A percentile compares a stretch with the other conserved stretches of the same genome.
Conservation (phyloP, 2,329 filamentous ascomycete species). For the Blastomyces silverae region DNA sequence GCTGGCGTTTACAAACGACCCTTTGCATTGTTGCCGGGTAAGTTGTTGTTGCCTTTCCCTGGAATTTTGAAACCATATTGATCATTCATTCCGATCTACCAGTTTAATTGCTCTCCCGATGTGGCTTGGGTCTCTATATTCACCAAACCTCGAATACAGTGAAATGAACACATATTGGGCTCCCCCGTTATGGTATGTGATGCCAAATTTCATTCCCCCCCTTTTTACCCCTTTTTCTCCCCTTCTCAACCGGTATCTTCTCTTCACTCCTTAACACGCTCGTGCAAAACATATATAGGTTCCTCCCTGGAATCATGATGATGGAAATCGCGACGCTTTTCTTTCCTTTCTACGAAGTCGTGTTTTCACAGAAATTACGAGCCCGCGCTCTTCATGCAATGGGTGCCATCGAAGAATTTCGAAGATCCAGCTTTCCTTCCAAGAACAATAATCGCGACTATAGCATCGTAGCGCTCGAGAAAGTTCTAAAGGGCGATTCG, state of each 20-base stretch:
- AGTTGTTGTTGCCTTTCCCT: constrained; percentile 26
- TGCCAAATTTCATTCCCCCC: background rate
- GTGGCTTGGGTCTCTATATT: constrained; percentile 44
- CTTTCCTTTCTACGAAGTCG: constrained; percentile 45
- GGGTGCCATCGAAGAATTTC: constrained; percentile 8
- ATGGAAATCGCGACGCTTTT: constrained; percentile 56
- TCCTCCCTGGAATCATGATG: constrained; percentile 51
- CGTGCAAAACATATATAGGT: constrained; percentile 20
- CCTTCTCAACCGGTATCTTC: background rate
- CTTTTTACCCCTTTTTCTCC: background rate
- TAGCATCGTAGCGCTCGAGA: constrained; percentile 53
- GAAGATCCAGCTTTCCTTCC: constrained; percentile 18
- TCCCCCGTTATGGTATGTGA: constrained; percentile 13
- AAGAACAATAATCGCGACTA: constrained; percentile 37
- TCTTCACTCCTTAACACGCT: constrained; percentile 4
- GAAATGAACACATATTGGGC: constrained; percentile 16
- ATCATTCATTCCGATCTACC: background rate
- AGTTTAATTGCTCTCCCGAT: constrained; percentile 54
- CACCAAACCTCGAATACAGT: constrained; percentile 8
- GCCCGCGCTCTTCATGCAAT: constrained; percentile 7
- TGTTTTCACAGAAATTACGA: background rate
- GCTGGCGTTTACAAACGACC: constrained; percentile 56
- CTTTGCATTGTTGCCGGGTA: constrained; percentile 38
- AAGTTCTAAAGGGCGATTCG: constrained; percentile 51
- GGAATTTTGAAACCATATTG: constrained; percentile 12